Conservation (phyloP, 2,329 filamentous ascomycete species). For the Diaporthe helianthi region DNA sequence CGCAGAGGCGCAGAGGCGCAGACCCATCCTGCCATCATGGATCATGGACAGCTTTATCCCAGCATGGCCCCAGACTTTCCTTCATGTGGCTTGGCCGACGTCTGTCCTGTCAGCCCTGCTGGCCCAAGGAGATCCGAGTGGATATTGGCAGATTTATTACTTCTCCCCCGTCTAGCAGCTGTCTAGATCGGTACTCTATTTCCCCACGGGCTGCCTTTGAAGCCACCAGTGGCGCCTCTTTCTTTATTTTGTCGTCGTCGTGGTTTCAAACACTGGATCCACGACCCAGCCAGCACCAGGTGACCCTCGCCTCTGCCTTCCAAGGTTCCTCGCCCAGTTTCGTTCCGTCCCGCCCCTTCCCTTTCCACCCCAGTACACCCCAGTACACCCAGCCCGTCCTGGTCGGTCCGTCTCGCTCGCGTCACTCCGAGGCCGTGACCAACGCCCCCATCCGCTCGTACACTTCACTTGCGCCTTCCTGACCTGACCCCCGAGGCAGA, state of each 20-base stretch:
- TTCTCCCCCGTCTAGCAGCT: not conserved
- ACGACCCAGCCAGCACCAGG: not conserved
- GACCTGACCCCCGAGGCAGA: not conserved
- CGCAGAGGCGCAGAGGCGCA: conserved; percentile 20
- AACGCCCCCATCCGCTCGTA: not conserved
- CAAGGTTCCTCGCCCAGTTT: conserved; percentile 1
- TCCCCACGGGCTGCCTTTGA: not conserved
- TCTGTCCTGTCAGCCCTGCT: not conserved
- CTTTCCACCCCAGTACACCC: not conserved
- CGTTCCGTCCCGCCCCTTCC: not conserved
- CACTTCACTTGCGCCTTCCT: not conserved
- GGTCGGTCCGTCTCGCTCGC: conserved; percentile 10
- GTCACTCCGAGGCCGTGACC: conserved; percentile 11
- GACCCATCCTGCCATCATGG: too few relatives aligned
- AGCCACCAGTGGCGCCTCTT: conserved; percentile 9
- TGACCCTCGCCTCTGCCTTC: not conserved
- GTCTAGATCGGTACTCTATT: not conserved
- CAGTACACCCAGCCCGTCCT: too few relatives aligned
- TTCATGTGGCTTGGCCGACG: conserved; percentile 13
- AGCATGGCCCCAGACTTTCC: conserved; percentile 16
- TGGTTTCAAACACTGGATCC: conserved; percentile 8
- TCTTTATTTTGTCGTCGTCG: not conserved
- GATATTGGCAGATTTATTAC: conserved; percentile 11
- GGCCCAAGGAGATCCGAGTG: conserved; percentile 9
- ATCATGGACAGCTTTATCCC: conserved; percentile 21